Conservation (phyloP, 2,329 filamentous ascomycete genomes). For the Coniella vitis region DNA sequence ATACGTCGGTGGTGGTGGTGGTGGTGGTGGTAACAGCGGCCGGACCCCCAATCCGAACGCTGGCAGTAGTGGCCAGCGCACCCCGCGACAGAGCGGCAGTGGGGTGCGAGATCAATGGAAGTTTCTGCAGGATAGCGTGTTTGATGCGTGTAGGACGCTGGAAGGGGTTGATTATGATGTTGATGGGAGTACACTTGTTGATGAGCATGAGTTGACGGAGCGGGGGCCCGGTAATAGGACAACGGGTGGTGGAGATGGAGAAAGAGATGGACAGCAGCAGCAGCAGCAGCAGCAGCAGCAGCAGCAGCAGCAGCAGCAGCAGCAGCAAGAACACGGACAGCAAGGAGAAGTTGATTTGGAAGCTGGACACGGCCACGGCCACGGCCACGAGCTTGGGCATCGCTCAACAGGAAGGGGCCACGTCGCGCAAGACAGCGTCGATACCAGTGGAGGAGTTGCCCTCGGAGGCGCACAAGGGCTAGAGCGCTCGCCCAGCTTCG, state of each 20-base stretch:
- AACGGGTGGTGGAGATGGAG: background rate
- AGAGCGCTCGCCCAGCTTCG: constrained; percentile 1
- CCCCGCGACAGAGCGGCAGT: constrained; percentile 1
- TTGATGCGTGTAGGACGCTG: constrained; percentile 13
- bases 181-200: constrained; percentile 11
- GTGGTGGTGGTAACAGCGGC: constrained; percentile 3
- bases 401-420: background rate
- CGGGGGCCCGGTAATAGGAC: background rate
- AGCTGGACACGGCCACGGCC: background rate
- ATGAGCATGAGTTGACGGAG: constrained; percentile 3
- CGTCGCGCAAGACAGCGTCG: too few species aligned
- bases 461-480: background rate
- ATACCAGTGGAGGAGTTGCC: too few species aligned
- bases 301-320: constrained; percentile 9
- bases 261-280: too few species aligned
- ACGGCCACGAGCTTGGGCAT: background rate
- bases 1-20: background rate
- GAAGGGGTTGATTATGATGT: constrained; percentile 10
- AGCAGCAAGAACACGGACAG: background rate
- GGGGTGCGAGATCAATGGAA: constrained; percentile 8
- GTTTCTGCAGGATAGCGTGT: constrained; percentile 11
- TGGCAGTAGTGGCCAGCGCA: constrained; percentile 1
- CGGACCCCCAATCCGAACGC: too few species aligned
- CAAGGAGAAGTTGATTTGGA: background rate
- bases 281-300: constrained; percentile 15